Evolutionary conservation across 768 basidiomycete genomes (phyloP), one percentile per base, ranked within the genome.

Genomic region (Pulveroboletus frians): DNA sequence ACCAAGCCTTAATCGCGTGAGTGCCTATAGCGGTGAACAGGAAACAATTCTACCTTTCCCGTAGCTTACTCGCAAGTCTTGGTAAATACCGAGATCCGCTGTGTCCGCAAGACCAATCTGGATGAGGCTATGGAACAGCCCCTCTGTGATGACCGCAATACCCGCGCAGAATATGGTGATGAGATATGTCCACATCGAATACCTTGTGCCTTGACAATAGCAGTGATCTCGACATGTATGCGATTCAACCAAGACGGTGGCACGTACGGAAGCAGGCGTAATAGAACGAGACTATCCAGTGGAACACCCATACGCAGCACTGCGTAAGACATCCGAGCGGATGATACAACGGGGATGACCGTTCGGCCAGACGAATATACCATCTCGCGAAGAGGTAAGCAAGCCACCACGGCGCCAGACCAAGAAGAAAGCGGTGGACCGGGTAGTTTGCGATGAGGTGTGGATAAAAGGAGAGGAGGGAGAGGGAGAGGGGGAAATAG

Each of bases 231-330:
- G 32, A 23, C 3, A n/a, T 2, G 15, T 17, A 4, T 26, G 23
- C 23, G 8, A 41, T 15, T 35, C 26, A 6, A 8, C 18, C n/a
- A 4, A 15, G 21, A 43, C 2, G 0, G 26, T 6, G 26, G 20
- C 21, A 39, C 61, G 3, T 21, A 62, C 61, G 49, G 23, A 63
- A 64, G 47, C 49, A 43, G 23, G 59, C 62, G 14, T 52, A 44
- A 43, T 64, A 63, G 0, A 55, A 23, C 0, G 53, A 49, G 34
- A 59, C 39, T 4, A 50, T 45, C 59, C 56, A 64, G 23, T 63
- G 62, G 23, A 64, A 50, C 9, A 59, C 59, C 62, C 62, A 63
- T 15, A 57, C 31, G 20, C 44, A 56, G 29, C 60, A 63, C 35
- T 64, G 63, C 0, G 51, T n/a, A 9, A 62, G 53, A 42, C 62